Evolutionary conservation across 176 grass and related monocot genomes (phyloP).

Genomic region (Themeda triandra): DNA sequence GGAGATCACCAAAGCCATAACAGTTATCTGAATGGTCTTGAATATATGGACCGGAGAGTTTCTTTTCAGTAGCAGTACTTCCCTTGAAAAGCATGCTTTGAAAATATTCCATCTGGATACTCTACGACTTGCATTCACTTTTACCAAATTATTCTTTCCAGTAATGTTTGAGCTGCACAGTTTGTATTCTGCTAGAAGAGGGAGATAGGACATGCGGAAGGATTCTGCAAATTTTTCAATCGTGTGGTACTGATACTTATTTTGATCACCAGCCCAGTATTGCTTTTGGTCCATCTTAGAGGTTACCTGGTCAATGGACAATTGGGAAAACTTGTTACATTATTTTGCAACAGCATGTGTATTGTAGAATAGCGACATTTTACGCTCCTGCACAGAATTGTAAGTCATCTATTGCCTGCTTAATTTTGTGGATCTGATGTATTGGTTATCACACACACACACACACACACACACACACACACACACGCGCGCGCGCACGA

Average conservation of each 20-base stretch:
- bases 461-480: too few species aligned
- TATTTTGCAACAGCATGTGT: slow-evolving; percentile 17
- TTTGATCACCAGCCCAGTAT: slow-evolving; percentile 68
- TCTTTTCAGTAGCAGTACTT: slow-evolving; percentile 74
- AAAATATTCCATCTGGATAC: slow-evolving; percentile 83
- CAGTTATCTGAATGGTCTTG: slow-evolving; percentile 78
- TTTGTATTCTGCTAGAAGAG: slow-evolving; percentile 24
- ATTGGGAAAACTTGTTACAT: neutral
- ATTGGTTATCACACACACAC: neutral
- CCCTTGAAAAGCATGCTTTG: slow-evolving; percentile 86
- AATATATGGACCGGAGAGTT: slow-evolving; percentile 92
- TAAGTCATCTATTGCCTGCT: neutral
- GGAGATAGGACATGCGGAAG: slow-evolving; percentile 47
- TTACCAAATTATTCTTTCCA: slow-evolving; percentile 33
- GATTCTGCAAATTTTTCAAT: slow-evolving; percentile 54
- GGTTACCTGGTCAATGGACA: slow-evolving; percentile 56
- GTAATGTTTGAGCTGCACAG: slow-evolving; percentile 32
- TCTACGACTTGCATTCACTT: slow-evolving; percentile 35
- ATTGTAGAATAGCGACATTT: slow-evolving; percentile 16
- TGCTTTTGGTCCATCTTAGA: slow-evolving; percentile 85
- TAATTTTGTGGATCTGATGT: slow-evolving; percentile 2
- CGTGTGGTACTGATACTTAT: slow-evolving; percentile 64
- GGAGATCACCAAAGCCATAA: slow-evolving; percentile 74
- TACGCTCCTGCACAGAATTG: neutral
- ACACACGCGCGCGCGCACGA: too few species aligned